A percentile compares a stretch with the other conserved stretches of the same genome.
phyloP scores from a whole-genome alignment of 768 basidiomycete genomes.

The Lactifluus volemus region DNA sequence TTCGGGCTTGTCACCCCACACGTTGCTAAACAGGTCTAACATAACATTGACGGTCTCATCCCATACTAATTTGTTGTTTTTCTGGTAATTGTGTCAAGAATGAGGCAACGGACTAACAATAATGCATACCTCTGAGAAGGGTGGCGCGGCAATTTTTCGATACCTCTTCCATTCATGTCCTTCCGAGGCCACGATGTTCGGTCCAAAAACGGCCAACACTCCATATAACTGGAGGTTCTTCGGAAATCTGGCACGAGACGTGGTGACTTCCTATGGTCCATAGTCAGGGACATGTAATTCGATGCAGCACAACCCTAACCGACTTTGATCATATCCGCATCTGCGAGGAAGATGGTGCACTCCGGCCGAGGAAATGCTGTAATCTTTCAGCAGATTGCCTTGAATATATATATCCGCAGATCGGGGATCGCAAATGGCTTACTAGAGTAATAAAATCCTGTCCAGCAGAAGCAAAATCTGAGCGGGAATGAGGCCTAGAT shows the following conservation, averaged over 20 bases:
- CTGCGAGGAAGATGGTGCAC: conserved; percentile 3
- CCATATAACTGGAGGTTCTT: conserved; percentile 44
- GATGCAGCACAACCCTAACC: background rate
- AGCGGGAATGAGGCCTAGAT: background rate
- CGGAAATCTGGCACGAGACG: conserved; percentile 43
- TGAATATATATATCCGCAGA: background rate
- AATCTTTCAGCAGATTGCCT: background rate
- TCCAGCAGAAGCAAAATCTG: conserved; percentile 10
- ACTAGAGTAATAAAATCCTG: conserved; percentile 3
- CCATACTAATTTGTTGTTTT: conserved; percentile 34
- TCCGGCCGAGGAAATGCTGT: background rate
- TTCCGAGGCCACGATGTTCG: conserved; percentile 57
- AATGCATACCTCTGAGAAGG: conserved; percentile 47
- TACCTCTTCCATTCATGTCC: conserved; percentile 59
- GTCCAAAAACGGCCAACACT: conserved; percentile 42
- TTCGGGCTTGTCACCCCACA: conserved; percentile 37
- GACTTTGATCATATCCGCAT: conserved; percentile 13
- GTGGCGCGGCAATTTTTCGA: conserved; percentile 52
- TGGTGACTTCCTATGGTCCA: conserved; percentile 40
- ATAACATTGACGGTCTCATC: conserved; percentile 29
- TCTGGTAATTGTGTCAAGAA: conserved; percentile 12
- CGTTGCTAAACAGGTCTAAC: conserved; percentile 29
- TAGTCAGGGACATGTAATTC: background rate
- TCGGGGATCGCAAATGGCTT: background rate
- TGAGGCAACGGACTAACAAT: background rate